phyloP scores from a whole-genome alignment of 116 monocot species.

The Papilionanthe hybrid region DNA sequence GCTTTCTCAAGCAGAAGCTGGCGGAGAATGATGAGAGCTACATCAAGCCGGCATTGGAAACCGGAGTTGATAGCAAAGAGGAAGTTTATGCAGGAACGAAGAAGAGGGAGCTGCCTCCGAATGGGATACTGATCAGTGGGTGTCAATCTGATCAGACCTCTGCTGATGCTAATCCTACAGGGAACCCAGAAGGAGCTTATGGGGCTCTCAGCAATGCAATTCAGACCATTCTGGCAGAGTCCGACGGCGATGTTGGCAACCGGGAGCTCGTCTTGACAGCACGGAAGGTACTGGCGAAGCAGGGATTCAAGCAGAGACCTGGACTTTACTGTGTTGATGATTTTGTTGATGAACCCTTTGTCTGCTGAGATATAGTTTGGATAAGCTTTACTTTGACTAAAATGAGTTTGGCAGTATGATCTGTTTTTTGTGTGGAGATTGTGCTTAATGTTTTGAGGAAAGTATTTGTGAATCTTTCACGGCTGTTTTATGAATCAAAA shows the following conservation, averaged over 20 bases:
- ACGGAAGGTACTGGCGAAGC: slow-evolving; percentile 49
- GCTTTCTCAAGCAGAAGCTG: slow-evolving; percentile 69
- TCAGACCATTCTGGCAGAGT: slow-evolving; percentile 53
- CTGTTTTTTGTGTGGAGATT: no score
- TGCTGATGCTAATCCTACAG: slow-evolving; percentile 58
- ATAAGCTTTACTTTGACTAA: no score
- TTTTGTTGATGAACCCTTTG: slow-evolving; percentile 52
- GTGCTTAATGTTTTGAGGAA: no score
- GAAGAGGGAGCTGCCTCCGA: slow-evolving; percentile 38
- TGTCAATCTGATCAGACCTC: slow-evolving; percentile 97
- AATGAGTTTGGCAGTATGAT: no score
- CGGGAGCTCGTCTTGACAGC: slow-evolving; percentile 61
- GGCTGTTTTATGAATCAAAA: no score
- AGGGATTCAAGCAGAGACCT: slow-evolving; percentile 74
- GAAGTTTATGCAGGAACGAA: slow-evolving; percentile 72
- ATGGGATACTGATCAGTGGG: slow-evolving; percentile 84
- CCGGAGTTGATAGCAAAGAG: slow-evolving; percentile 32
- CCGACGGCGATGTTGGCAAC: slow-evolving; percentile 47
- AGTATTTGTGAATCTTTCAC: no score
- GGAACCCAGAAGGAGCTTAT: slow-evolving; percentile 41
- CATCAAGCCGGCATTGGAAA: slow-evolving; percentile 48
- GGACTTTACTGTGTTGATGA: slow-evolving; percentile 89
- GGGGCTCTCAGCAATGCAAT: slow-evolving; percentile 95
- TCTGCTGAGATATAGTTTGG: slow-evolving; percentile 45
- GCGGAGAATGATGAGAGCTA: slow-evolving; percentile 53